Evolutionary conservation across 208 protist species (phyloP).

Genomic region (Phytomonas francai): DNA sequence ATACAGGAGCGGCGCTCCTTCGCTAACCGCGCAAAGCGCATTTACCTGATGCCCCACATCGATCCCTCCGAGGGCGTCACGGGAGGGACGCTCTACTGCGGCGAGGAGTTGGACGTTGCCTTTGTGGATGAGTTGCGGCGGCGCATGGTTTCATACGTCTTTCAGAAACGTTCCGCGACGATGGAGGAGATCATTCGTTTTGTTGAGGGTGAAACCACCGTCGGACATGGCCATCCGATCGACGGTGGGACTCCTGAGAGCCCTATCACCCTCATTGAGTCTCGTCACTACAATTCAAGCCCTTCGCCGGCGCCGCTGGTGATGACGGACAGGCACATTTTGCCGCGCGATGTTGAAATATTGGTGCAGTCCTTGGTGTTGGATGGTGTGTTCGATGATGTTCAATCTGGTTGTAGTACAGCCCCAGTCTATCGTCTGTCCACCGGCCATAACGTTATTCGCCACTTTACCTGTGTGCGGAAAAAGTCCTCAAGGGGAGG

Average conservation of each 20-base stretch:
- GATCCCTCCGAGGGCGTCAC: constrained; percentile 70
- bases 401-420: neutral
- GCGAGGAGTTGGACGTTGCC: constrained; percentile 67
- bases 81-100: constrained; percentile 78
- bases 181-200: neutral
- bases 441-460: constrained; percentile 49
- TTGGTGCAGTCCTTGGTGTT: constrained; percentile 57
- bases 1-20: constrained; percentile 78
- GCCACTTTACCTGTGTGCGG: constrained; percentile 46
- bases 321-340: constrained; percentile 19
- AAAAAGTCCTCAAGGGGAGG: constrained; percentile 5
- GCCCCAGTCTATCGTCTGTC: constrained; percentile 42
- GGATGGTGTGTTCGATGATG: constrained; percentile 63
- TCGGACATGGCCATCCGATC: neutral
- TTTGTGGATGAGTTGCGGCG: constrained; percentile 74
- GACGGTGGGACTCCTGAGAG: neutral
- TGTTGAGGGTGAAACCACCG: neutral
- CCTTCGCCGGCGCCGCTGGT: neutral
- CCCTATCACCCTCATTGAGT: constrained; percentile 1
- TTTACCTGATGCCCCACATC: constrained; percentile 78
- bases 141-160: constrained; percentile 49
- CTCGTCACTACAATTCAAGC: constrained; percentile 1
- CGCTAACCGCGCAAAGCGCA: constrained; percentile 71
- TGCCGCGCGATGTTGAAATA: constrained; percentile 40
- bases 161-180: constrained; percentile 5